Evolutionary conservation across 257 asterid genomes (phyloP).

Genomic region (Fraxinus anomala): DNA sequence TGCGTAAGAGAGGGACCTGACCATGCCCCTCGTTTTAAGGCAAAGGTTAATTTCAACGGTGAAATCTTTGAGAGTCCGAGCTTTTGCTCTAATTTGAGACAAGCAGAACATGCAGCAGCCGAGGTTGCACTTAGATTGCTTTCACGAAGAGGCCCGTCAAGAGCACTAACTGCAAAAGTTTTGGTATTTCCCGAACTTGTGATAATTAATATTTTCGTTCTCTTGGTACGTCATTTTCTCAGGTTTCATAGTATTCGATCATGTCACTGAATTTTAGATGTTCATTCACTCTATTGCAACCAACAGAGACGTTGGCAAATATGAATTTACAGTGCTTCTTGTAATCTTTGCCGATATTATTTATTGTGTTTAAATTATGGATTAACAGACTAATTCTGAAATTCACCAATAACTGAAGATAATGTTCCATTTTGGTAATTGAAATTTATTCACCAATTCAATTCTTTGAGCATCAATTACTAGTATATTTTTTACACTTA

Average conservation of each 20-base stretch:
- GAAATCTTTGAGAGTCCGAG: constrained; percentile 41
- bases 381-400: too few species aligned
- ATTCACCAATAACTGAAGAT: neutral
- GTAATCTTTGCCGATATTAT: too few species aligned
- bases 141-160: constrained; percentile 53
- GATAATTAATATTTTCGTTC: neutral
- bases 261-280: neutral
- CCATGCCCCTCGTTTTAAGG: constrained; percentile 57
- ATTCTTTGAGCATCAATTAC: neutral
- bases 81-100: constrained; percentile 48
- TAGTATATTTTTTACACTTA: too few species aligned
- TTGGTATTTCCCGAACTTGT: constrained; percentile 34
- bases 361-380: too few species aligned
- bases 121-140: constrained; percentile 57
- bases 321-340: too few species aligned
- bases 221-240: neutral
- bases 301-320: too few species aligned
- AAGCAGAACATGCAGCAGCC: constrained; percentile 68
- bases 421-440: neutral
- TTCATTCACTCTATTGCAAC: neutral
- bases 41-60: constrained; percentile 54
- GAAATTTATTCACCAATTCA: neutral
- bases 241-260: neutral
- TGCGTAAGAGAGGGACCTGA: constrained; percentile 54
- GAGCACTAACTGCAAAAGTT: constrained; percentile 52